phyloP scores from a whole-genome alignment of 1,284 basidiomycete species.

The Leccinum fallax region DNA sequence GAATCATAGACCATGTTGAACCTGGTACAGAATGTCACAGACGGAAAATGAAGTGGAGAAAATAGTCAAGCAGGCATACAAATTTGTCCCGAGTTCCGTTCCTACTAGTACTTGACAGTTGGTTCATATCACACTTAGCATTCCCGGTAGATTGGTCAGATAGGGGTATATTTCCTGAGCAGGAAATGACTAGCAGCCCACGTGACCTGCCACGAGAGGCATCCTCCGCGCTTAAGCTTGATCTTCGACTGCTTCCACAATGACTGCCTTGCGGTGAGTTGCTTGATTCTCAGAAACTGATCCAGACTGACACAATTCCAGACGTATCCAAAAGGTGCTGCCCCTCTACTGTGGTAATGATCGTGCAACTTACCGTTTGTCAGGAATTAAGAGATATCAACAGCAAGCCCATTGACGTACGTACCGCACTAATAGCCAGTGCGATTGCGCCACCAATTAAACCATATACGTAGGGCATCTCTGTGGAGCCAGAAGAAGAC shows the following conservation, averaged over 20 bases:
- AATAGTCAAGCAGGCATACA: background rate
- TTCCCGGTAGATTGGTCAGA: too few species aligned
- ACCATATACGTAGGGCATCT: slow-evolving; percentile 51
- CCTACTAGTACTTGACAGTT: too few species aligned
- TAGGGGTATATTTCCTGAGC: background rate
- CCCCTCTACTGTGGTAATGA: slow-evolving; percentile 4
- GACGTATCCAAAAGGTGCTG: slow-evolving; percentile 70
- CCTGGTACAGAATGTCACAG: background rate
- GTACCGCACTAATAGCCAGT: slow-evolving; percentile 19
- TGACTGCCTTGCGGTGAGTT: slow-evolving; percentile 61
- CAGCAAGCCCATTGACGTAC: slow-evolving; percentile 62
- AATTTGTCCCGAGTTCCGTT: background rate
- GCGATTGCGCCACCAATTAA: slow-evolving; percentile 11
- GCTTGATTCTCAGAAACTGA: slow-evolving; percentile 6
- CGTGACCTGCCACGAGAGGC: slow-evolving; percentile 14
- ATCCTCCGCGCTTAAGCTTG: background rate
- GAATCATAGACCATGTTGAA: background rate
- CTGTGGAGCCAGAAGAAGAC: slow-evolving; percentile 65
- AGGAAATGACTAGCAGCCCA: slow-evolving; percentile 2
- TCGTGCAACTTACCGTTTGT: slow-evolving; percentile 21
- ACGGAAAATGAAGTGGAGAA: background rate
- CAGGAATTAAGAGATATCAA: slow-evolving; percentile 67
- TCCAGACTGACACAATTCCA: slow-evolving; percentile 30
- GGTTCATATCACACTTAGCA: too few species aligned
- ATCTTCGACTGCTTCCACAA: slow-evolving; percentile 28